Conservation (phyloP, 305 asterid genomes). For the Fraxinus xanthoxyloides region DNA sequence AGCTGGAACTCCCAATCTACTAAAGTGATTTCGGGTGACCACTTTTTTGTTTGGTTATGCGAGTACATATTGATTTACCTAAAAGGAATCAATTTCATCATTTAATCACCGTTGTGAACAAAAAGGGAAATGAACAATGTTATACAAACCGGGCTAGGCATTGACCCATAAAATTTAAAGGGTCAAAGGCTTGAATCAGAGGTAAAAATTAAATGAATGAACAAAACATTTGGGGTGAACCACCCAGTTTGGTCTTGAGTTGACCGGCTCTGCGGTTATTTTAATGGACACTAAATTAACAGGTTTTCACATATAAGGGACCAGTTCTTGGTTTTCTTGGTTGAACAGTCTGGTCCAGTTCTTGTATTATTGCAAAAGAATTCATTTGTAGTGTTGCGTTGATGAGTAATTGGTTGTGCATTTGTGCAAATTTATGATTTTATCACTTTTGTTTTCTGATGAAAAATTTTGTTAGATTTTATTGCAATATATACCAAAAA, state of each 20-base stretch:
- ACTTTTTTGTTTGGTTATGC: not conserved
- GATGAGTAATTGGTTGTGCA: not conserved
- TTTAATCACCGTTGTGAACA: not conserved
- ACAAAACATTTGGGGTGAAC: not conserved
- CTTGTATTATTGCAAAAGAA: not conserved
- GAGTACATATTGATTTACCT: not conserved
- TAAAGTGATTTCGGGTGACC: not conserved
- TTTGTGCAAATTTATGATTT: conserved; percentile 1
- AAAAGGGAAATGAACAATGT: not conserved
- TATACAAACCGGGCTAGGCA: not conserved
- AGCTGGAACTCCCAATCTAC: not conserved
- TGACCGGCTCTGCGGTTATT: not conserved
- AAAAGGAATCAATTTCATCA: not conserved
- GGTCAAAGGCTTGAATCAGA: not conserved
- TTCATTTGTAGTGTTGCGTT: not conserved
- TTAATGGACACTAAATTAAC: not conserved
- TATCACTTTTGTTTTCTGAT: not conserved
- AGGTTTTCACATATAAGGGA: not conserved
- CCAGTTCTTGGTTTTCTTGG: not conserved
- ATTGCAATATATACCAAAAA: not conserved
- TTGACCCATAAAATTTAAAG: not conserved
- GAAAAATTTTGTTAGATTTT: not conserved
- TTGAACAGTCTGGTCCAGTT: not conserved
- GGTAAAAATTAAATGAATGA: not conserved
- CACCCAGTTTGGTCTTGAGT: not conserved